A percentile compares a stretch with the other conserved stretches of the same genome.
Evolutionary conservation across 2,329 filamentous ascomycete genomes (phyloP).

Genomic region (Iodosphaeria phyllophila): DNA sequence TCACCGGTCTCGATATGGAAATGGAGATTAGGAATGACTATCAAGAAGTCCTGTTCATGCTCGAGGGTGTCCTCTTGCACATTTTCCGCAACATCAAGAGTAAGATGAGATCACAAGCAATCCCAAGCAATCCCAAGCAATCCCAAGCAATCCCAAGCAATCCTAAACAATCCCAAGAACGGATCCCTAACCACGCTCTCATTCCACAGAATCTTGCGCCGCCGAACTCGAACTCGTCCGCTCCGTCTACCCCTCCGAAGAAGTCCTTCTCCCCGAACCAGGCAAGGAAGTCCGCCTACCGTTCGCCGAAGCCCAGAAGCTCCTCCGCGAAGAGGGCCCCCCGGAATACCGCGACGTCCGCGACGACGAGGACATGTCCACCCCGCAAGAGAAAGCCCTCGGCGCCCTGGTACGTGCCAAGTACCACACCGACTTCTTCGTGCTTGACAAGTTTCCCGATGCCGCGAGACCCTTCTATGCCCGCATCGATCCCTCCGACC

Average conservation of each 20-base stretch:
- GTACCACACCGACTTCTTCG: constrained; percentile 90
- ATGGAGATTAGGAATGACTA: constrained; percentile 75
- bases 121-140: too few species aligned
- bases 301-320: constrained; percentile 60
- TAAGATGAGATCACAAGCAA: constrained; percentile 7
- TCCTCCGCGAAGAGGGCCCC: constrained; percentile 57
- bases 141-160: too few species aligned
- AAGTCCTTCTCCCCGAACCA: constrained; percentile 54
- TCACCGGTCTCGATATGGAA: constrained; percentile 75
- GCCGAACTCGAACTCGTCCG: constrained; percentile 57
- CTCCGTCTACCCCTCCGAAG: constrained; percentile 56
- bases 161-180: too few species aligned
- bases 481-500: constrained; percentile 40
- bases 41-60: constrained; percentile 51
- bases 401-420: constrained; percentile 74
- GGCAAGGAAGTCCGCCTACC: constrained; percentile 61
- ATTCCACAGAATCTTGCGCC: constrained; percentile 37
- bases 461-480: constrained; percentile 82
- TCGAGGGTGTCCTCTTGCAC: constrained; percentile 57
- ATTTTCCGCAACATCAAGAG: constrained; percentile 58
- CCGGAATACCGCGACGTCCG: constrained; percentile 46
- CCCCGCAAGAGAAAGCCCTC: constrained; percentile 73
- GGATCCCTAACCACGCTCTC: too few species aligned
- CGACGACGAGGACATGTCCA: constrained; percentile 65
- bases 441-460: constrained; percentile 91